A percentile compares a stretch with the other conserved stretches of the same genome.
Conservation (phyloP, 805 yeast species). For the Zygotorulaspora danielsina region DNA sequence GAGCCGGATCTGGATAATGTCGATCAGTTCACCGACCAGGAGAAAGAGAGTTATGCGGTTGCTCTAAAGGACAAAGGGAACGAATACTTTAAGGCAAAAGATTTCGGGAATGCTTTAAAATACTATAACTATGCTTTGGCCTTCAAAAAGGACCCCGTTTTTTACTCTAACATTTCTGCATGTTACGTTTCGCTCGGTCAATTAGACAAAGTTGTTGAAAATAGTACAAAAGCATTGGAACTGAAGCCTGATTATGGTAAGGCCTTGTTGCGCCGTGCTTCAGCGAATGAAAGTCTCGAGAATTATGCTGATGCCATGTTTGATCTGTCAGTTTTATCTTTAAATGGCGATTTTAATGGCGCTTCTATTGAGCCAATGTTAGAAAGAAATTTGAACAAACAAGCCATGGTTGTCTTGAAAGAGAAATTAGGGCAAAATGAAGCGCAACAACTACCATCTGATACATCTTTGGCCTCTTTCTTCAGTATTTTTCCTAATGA, state of each 20-base stretch:
- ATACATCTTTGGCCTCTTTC: constrained; percentile 79
- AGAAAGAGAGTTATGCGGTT: constrained; percentile 61
- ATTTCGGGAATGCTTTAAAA: constrained; percentile 70
- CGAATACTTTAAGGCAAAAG: constrained; percentile 62
- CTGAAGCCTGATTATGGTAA: constrained; percentile 87
- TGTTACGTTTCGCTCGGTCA: constrained; percentile 81
- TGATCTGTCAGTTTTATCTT: constrained; percentile 84
- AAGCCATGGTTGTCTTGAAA: constrained; percentile 68
- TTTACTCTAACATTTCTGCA: constrained; percentile 93
- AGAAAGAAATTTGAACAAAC: constrained; percentile 81
- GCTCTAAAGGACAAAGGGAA: constrained; percentile 90
- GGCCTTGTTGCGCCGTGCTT: constrained; percentile 89
- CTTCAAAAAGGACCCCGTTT: constrained; percentile 78
- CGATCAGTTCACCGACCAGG: constrained; percentile 43
- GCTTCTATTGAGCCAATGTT: constrained; percentile 72
- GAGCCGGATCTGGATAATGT: constrained; percentile 52
- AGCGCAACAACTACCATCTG: constrained; percentile 60
- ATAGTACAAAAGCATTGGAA: constrained; percentile 79
- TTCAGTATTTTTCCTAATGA: constrained; percentile 76
- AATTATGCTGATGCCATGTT: constrained; percentile 79
- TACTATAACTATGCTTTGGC: constrained; percentile 75
- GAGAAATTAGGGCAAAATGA: constrained; percentile 45
- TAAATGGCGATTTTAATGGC: constrained; percentile 78
- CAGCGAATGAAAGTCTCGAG: constrained; percentile 80
- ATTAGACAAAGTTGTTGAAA: constrained; percentile 79